Percentiles rank a stretch among this genome's conserved stretches.
Evolutionary conservation across 768 basidiomycete species (phyloP).

Genomic region (Clitopilus hobsonii): DNA sequence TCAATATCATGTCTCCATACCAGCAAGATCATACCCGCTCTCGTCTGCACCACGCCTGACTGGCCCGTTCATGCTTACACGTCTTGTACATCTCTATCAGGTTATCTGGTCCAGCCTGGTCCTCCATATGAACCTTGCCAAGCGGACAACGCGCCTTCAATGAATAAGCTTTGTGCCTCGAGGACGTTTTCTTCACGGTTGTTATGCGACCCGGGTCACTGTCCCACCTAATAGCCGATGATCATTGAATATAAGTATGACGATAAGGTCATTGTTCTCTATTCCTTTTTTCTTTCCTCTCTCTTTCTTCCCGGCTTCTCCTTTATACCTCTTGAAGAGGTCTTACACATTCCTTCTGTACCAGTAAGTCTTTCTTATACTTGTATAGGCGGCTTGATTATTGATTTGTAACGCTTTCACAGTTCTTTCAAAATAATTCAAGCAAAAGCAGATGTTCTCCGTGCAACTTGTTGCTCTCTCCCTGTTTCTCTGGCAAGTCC

Average conservation of each 20-base stretch:
- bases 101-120: no score
- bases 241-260: background rate
- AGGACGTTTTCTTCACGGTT: background rate
- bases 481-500: constrained; percentile 6
- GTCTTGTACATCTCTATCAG: no score
- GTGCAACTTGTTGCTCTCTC: background rate
- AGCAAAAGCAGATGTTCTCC: background rate
- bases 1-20: background rate
- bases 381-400: background rate
- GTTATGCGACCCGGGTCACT: background rate
- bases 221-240: background rate
- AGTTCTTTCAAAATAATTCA: constrained; percentile 2
- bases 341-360: background rate
- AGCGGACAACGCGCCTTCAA: no score
- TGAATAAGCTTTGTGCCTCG: background rate
- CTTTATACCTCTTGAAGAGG: constrained; percentile 13
- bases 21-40: background rate
- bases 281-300: background rate
- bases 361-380: background rate
- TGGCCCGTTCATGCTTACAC: background rate
- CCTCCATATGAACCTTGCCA: no score
- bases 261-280: background rate
- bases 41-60: background rate
- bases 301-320: background rate
- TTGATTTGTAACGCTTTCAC: background rate